These are phyloP conservation scores for Populus tomentosa DNA, from an alignment of 441 rosid species.

Conservation along the genomic window DNA sequence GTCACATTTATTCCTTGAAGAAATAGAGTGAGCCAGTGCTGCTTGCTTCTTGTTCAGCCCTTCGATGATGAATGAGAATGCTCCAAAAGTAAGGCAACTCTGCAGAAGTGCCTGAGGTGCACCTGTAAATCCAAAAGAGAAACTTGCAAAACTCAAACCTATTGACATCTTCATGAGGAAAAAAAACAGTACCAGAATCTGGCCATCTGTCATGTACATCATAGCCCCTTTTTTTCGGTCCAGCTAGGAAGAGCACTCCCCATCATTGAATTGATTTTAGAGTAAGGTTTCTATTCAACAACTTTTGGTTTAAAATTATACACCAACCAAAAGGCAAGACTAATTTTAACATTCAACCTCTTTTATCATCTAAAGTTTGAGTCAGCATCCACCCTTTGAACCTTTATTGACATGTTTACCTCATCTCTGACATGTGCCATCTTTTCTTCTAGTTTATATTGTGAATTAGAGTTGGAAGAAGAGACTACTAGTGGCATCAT, in stretches of 20 bases:
- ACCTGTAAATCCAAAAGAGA: slow-evolving; percentile 38
- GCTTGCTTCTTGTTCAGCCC: slow-evolving; percentile 78
- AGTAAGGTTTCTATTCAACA: too few species aligned
- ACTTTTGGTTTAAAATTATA: too few species aligned
- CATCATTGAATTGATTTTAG: too few species aligned
- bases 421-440: too few species aligned
- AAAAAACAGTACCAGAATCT: background rate
- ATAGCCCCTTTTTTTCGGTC: too few species aligned
- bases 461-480: too few species aligned
- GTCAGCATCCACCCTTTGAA: too few species aligned
- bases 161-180: background rate
- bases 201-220: background rate
- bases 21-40: slow-evolving; percentile 67
- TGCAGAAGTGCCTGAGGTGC: slow-evolving; percentile 76
- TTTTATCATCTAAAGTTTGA: too few species aligned
- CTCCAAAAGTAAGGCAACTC: slow-evolving; percentile 82
- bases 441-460: too few species aligned
- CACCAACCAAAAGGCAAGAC: background rate
- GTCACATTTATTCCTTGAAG: slow-evolving; percentile 23
- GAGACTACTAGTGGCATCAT: too few species aligned
- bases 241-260: too few species aligned
- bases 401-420: too few species aligned
- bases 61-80: slow-evolving; percentile 73
- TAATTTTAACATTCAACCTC: background rate
- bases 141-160: background rate